Conservation (phyloP, 352 stramenopile genomes). For the Globisporangium carolinianum region DNA sequence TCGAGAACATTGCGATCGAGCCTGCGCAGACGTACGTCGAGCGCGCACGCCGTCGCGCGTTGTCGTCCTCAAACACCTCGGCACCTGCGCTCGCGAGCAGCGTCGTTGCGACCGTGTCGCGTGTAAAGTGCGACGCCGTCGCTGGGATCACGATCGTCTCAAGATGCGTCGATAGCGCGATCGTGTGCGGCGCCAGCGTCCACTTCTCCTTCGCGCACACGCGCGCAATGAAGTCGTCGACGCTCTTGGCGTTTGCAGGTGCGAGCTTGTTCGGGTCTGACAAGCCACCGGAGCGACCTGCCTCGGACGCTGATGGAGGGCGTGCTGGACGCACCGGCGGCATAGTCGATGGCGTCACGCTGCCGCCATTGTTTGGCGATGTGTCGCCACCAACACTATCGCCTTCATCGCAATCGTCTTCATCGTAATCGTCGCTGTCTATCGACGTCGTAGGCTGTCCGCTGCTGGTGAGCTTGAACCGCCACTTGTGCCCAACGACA, state of each 20-base stretch:
- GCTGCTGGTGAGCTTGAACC: conserved; percentile 3
- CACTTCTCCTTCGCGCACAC: conserved; percentile 15
- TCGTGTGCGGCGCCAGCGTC: conserved; percentile 3
- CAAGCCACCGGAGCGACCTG: neutral
- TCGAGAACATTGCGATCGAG: conserved; percentile 18
- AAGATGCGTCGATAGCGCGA: conserved; percentile 5
- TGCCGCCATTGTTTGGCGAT: neutral
- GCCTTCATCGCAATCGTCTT: neutral
- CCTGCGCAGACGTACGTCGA: conserved; percentile 14
- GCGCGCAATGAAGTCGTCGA: conserved; percentile 9
- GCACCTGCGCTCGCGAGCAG: conserved; percentile 8
- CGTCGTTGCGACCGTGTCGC: conserved; percentile 14
- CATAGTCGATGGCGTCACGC: neutral
- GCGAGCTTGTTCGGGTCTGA: neutral
- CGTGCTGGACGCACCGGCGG: too few species aligned
- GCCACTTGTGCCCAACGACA: conserved; percentile 18
- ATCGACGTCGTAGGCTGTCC: neutral
- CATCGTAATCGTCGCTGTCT: neutral
- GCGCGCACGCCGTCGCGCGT: neutral
- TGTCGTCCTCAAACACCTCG: neutral
- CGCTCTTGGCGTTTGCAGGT: neutral
- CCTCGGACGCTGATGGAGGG: neutral
- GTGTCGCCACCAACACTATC: neutral
- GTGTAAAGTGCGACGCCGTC: conserved; percentile 17
- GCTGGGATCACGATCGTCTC: conserved; percentile 12